A percentile compares a stretch with the other conserved stretches of the same genome.
Evolutionary conservation across 306 rosid species (phyloP).

Genomic region (Begonia loranthoides): DNA sequence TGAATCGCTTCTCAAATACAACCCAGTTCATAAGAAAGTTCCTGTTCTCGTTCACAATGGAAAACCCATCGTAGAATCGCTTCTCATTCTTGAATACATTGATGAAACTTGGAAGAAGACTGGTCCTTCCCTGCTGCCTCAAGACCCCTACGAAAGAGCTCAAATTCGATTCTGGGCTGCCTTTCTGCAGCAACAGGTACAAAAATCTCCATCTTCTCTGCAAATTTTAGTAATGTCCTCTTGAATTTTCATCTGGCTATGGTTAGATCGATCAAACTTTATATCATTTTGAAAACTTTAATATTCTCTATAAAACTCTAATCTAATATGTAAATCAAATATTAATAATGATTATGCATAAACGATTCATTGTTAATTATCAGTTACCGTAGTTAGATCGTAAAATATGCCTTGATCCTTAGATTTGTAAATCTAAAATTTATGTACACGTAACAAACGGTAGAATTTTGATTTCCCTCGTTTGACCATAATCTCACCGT

Average conservation of each 20-base stretch:
- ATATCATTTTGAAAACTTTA: too few species aligned
- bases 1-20: constrained; percentile 7
- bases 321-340: too few species aligned
- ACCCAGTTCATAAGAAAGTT: constrained; percentile 20
- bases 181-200: constrained; percentile 22
- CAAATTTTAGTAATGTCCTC: not conserved
- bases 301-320: too few species aligned
- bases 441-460: too few species aligned
- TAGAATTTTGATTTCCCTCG: too few species aligned
- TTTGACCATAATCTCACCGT: too few species aligned
- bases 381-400: too few species aligned
- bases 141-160: constrained; percentile 14
- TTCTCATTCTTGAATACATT: constrained; percentile 19
- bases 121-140: constrained; percentile 12
- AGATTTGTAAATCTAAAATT: too few species aligned
- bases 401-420: too few species aligned
- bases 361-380: too few species aligned
- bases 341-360: too few species aligned
- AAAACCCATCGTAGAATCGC: constrained; percentile 17
- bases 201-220: not conserved
- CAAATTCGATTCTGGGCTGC: constrained; percentile 19
- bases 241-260: not conserved
- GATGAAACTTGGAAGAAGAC: constrained; percentile 19
- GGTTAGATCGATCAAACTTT: not conserved
- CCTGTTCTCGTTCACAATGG: constrained; percentile 22